A percentile compares a stretch with the other conserved stretches of the same genome.
Conservation (phyloP, 345 rosid species). For the Durio zibethinus region DNA sequence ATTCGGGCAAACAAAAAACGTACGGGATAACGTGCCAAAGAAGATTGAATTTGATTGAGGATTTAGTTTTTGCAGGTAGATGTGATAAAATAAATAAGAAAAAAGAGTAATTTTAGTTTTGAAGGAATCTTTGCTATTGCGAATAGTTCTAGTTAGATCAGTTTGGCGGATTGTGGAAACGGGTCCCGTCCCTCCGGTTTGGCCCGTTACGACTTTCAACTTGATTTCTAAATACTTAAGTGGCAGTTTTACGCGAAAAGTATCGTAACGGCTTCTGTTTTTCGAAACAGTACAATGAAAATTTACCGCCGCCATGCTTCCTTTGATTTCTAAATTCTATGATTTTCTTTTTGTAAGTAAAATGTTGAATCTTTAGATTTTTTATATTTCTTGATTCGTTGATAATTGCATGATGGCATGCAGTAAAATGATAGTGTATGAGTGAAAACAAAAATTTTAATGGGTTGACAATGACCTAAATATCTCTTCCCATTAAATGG, state of each 20-base stretch:
- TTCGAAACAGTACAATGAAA: not conserved
- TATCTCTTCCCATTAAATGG: too few species aligned
- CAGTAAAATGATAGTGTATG: too few species aligned
- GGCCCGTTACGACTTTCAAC: not conserved
- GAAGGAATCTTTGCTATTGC: not conserved
- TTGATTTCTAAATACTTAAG: not conserved
- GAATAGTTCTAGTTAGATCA: not conserved
- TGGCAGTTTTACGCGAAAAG: not conserved
- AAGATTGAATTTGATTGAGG: not conserved
- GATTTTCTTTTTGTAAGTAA: too few species aligned
- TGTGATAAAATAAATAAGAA: not conserved
- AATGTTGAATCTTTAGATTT: too few species aligned
- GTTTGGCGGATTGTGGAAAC: slow-evolving; percentile 4
- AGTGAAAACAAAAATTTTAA: too few species aligned
- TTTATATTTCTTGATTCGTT: too few species aligned
- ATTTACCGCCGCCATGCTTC: too few species aligned
- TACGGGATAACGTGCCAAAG: not conserved
- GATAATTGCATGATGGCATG: too few species aligned
- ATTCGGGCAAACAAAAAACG: not conserved
- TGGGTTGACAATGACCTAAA: too few species aligned
- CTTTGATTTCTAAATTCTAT: too few species aligned
- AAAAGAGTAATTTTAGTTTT: not conserved
- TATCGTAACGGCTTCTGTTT: not conserved
- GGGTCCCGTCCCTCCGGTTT: not conserved
- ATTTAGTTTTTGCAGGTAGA: not conserved